Evolutionary conservation across 768 basidiomycete species (phyloP).

Genomic region (Termitomyces bulborhizus): DNA sequence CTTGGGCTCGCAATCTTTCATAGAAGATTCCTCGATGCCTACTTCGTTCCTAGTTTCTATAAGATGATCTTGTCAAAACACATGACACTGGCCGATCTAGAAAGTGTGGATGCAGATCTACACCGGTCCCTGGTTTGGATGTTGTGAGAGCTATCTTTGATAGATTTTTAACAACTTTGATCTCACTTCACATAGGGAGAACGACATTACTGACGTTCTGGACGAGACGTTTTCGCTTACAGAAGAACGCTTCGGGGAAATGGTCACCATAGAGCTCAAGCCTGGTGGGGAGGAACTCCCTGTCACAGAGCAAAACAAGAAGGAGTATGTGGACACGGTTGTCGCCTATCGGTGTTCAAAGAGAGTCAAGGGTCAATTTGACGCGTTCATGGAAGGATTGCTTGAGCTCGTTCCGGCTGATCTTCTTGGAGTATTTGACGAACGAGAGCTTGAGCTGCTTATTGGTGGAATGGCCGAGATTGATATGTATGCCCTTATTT

Average conservation of each 20-base stretch:
- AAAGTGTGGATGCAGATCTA: conserved; percentile 63
- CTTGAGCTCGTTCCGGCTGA: conserved; percentile 80
- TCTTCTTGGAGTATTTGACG: conserved; percentile 85
- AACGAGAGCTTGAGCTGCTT: conserved; percentile 81
- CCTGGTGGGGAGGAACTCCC: conserved; percentile 52
- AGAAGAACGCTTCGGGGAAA: conserved; percentile 73
- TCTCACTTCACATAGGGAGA: conserved; percentile 42
- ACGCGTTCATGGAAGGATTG: conserved; percentile 82
- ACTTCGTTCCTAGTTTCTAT: conserved; percentile 77
- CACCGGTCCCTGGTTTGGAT: conserved; percentile 69
- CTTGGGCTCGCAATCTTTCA: conserved; percentile 77
- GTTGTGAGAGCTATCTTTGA: conserved; percentile 41
- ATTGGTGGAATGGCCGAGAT: conserved; percentile 94
- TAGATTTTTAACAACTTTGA: not conserved
- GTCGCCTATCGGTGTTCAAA: conserved; percentile 80
- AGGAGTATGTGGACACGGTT: conserved; percentile 70
- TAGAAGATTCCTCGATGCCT: conserved; percentile 70
- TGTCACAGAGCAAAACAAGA: conserved; percentile 73
- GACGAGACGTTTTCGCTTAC: conserved; percentile 69
- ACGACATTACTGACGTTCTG: conserved; percentile 69
- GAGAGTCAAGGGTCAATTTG: conserved; percentile 79
- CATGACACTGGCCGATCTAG: conserved; percentile 56
- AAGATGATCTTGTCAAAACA: conserved; percentile 68
- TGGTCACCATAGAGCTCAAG: conserved; percentile 60
- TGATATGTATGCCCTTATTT: conserved; percentile 54